Percentiles rank a stretch among this genome's conserved stretches.
These are phyloP conservation scores for Stenogyne calaminthoides DNA, from an alignment of 305 asterid genomes.

Conservation along the genomic window DNA sequence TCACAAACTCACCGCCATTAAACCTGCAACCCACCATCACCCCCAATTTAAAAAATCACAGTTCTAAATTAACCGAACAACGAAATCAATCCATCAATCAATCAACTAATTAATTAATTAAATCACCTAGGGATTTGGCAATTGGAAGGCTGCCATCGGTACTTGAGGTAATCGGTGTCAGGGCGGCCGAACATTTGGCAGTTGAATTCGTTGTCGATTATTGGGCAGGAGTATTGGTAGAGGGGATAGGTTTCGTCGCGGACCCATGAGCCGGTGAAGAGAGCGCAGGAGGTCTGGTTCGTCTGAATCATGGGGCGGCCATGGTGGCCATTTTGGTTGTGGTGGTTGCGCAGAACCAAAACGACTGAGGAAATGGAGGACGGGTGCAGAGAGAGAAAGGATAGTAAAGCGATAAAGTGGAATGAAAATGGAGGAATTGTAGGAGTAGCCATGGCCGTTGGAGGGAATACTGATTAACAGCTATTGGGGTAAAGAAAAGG, in stretches of 20 bases:
- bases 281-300: constrained; percentile 54
- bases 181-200: constrained; percentile 90
- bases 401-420: constrained; percentile 24
- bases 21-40: constrained; percentile 43
- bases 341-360: constrained; percentile 47
- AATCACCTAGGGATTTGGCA: constrained; percentile 71
- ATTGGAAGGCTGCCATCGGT: constrained; percentile 80
- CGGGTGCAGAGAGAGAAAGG: constrained; percentile 30
- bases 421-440: constrained; percentile 17
- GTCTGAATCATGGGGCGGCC: constrained; percentile 51
- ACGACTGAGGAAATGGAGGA: constrained; percentile 48
- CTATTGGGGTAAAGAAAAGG: constrained; percentile 23
- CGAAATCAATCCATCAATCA: too few species aligned
- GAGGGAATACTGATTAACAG: constrained; percentile 20
- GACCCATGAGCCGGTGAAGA: constrained; percentile 84
- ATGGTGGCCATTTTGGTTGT: constrained; percentile 36
- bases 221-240: constrained; percentile 67
- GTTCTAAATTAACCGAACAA: not conserved
- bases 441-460: constrained; percentile 35
- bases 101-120: too few species aligned
- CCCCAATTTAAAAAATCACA: not conserved
- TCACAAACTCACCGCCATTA: constrained; percentile 58
- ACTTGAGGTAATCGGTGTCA: constrained; percentile 79
- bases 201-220: constrained; percentile 78
- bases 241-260: constrained; percentile 63